Base-by-base conservation (phyloP, 352 stramenopile species). In the Pythium aphanidermatum region DNA sequence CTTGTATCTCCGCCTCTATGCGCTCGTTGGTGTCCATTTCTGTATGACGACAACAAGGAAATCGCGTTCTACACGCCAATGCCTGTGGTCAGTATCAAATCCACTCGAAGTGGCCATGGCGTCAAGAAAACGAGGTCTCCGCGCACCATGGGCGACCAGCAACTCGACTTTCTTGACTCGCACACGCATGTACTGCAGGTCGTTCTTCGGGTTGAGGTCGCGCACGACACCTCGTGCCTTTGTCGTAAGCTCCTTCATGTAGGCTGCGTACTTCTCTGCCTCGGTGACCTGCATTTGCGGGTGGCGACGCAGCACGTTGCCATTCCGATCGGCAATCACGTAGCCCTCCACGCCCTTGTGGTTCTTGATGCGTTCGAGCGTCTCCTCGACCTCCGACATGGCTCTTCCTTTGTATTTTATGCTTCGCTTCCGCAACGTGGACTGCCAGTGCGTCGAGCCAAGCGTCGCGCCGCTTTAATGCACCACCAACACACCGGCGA, bases 41-140 rank as follows among this genome's bases (percentile, higher is more conserved):
- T 98, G 92, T 41, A 98, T 96, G 13, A 98, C 81, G 23, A 97
- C 88, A 24, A 97, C 86, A 14, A 97, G 67, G 50, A 97, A 98
- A 37, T 98, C 87, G 39, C 79, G 75, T 58, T 97, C 89, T 92
- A 7, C 32, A n/a, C n/a, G n/a, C n/a, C n/a, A n/a, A n/a, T n/a
- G n/a, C n/a, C n/a, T n/a, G n/a, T n/a, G n/a, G n/a, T n/a, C n/a
- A n/a, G n/a, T n/a, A n/a, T n/a, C n/a, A n/a, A n/a, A 32, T 20
- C 17, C 26, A 19, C 29, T 43, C 13, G 1, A 39, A 41, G 5
- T 21, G 19, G 49, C 34, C 26, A 30, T 33, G 33, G 2, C 9
- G n/a, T 10, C 2, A 53, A 32, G 26, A 36, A 16, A 16, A 10
- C 8, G 21, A 45, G 28, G 6, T 40, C 11, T 24, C 10, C 33